phyloP scores from a whole-genome alignment of 2,329 filamentous ascomycete genomes.

The Hortaea werneckii region DNA sequence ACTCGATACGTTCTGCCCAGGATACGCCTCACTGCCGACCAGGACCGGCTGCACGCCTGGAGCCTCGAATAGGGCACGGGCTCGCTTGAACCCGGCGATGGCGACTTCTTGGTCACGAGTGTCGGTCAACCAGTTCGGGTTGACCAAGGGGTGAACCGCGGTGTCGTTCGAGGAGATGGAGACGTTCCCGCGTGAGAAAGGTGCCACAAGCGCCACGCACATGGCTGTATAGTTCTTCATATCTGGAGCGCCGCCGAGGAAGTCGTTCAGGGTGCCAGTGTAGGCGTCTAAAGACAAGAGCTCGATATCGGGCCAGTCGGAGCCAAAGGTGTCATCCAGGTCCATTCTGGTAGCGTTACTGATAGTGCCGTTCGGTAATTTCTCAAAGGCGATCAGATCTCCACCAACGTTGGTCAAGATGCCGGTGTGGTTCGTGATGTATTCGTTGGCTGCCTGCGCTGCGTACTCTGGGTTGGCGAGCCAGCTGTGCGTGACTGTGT shows the following conservation, averaged over 20 bases:
- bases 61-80: constrained; percentile 1
- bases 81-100: constrained; percentile 1
- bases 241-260: background rate
- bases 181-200: constrained; percentile 5
- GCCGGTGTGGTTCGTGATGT: background rate
- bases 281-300: background rate
- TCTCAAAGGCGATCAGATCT: constrained; percentile 2
- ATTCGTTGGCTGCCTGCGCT: background rate
- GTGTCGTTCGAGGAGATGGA: background rate
- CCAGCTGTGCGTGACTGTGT: background rate
- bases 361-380: constrained; percentile 2
- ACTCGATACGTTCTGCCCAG: constrained; percentile 4
- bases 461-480: background rate
- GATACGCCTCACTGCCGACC: constrained; percentile 2
- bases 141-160: background rate
- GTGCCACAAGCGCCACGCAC: constrained; percentile 42
- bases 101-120: constrained; percentile 31
- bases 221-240: constrained; percentile 40
- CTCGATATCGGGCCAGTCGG: constrained; percentile 6
- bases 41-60: background rate
- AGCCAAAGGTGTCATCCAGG: background rate
- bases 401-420: background rate
- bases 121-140: constrained; percentile 18
- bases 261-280: background rate
- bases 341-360: background rate